Base-by-base conservation (phyloP, 2,329 filamentous ascomycete species). In the Curvularia hawaiiensis region DNA sequence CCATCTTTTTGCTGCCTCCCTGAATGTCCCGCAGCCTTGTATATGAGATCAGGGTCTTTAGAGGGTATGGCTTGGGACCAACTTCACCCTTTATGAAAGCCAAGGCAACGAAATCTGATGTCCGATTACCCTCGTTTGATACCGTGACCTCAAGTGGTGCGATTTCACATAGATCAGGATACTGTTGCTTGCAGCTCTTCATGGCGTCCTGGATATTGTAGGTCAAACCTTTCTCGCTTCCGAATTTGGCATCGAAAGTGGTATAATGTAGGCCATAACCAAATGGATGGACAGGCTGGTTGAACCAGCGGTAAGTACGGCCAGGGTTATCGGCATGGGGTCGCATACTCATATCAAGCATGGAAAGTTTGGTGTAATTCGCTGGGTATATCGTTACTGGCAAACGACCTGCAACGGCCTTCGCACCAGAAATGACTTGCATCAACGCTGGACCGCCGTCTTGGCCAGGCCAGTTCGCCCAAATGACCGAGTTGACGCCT, bases 381-480 rank as follows among this genome's bases (percentile, higher is more conserved):
- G 80, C 76, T 0, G 84, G 84, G 61, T 87, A 87, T 66, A 84
- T 79, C 1, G 84, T 87, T 1, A 82, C 72, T 0, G 84, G 82
- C 4, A 87, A 68, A 39, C 85, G 76, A 1, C 83, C 85, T 8
- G 83, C 84, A 2, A 83, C 83, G 0, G 82, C 76, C 2, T 68
- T 71, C 3, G 73, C 75, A 2, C 85, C 85, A 9, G 78, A 81
- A 31, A 88, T 64, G 52, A 87, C 76, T 56, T 86, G 79, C 48
- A 86, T 72, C 11, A 87, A 66, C 0, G 85, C 85, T 9, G 74
- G 71, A 2, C 85, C 85, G 12, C 85, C 85, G 39, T 82, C 81
- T 69, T 88, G 85, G 1, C 85, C 85, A 0, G 85, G 85, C 55
- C 85, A 87, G 0, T 84, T 83, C 0, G 77, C 82, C 85, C 85